These are phyloP conservation scores for Martensiomyces pterosporus DNA, from an alignment of 192 early-diverging fungal genomes.

Conservation along the genomic window DNA sequence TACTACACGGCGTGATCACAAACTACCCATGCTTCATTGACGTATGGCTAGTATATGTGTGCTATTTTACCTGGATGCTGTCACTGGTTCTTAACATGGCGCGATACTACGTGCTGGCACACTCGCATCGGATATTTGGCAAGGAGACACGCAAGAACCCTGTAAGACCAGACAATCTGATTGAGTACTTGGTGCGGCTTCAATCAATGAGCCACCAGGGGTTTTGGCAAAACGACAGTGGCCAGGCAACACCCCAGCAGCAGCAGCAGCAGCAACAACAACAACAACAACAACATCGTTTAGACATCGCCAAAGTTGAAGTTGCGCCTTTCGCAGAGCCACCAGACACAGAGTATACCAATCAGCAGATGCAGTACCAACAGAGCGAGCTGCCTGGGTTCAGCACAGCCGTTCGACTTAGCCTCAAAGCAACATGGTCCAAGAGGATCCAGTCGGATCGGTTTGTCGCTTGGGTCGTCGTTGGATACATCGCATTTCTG, in stretches of 20 bases:
- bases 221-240: too few species aligned
- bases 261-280: background rate
- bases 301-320: too few species aligned
- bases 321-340: too few species aligned
- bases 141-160: constrained; percentile 6
- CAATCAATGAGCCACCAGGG: background rate
- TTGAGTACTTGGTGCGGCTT: constrained; percentile 1
- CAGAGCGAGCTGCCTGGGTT: too few species aligned
- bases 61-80: constrained; percentile 6
- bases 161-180: constrained; percentile 9
- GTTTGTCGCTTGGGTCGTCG: constrained; percentile 10
- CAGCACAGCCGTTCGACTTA: background rate
- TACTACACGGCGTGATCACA: constrained; percentile 8
- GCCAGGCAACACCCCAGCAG: too few species aligned
- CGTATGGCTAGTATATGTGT: constrained; percentile 19
- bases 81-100: constrained; percentile 11
- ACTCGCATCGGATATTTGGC: constrained; percentile 1
- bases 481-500: background rate
- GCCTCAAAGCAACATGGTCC: constrained; percentile 1
- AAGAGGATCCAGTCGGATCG: constrained; percentile 8
- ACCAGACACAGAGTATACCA: too few species aligned
- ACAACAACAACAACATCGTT: too few species aligned
- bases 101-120: constrained; percentile 14
- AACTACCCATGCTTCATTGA: constrained; percentile 26
- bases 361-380: too few species aligned